A percentile compares a stretch with the other conserved stretches of the same genome.
Conservation (phyloP, 2,329 filamentous ascomycete genomes). For the Cladosporium sp. region DNA sequence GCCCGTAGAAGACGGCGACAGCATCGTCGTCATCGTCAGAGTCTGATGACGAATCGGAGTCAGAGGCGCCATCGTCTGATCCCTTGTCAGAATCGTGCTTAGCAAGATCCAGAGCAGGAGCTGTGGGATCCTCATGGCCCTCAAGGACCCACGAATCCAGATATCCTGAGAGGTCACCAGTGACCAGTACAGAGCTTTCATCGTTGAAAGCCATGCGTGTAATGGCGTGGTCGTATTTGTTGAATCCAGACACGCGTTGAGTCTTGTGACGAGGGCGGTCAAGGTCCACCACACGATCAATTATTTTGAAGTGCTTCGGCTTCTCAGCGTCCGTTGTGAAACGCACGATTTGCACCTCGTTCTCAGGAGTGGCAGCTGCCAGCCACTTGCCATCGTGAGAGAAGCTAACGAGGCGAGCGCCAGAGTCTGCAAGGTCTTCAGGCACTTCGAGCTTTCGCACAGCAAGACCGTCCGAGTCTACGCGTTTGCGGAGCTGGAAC, state of each 20-base stretch:
- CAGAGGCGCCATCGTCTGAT: constrained; percentile 29
- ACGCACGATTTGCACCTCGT: constrained; percentile 49
- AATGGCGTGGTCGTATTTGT: constrained; percentile 76
- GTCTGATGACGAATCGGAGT: constrained; percentile 38
- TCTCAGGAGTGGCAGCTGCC: constrained; percentile 52
- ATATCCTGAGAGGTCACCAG: constrained; percentile 78
- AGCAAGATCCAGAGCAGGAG: constrained; percentile 41
- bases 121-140: constrained; percentile 53
- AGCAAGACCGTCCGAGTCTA: constrained; percentile 50
- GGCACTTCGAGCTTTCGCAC: constrained; percentile 71
- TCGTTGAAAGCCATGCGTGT: constrained; percentile 74
- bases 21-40: constrained; percentile 51
- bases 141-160: constrained; percentile 82
- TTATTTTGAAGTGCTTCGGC: constrained; percentile 39
- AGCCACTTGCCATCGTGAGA: constrained; percentile 72
- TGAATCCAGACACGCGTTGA: constrained; percentile 40
- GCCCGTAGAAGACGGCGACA: constrained; percentile 54
- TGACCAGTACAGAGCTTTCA: constrained; percentile 75
- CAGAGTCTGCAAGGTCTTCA: constrained; percentile 55
- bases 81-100: constrained; percentile 31
- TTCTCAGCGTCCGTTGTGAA: constrained; percentile 45
- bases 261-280: constrained; percentile 39
- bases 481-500: constrained; percentile 33
- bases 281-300: constrained; percentile 42
- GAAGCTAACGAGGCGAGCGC: constrained; percentile 69